Base-by-base conservation (phyloP, 2,329 filamentous ascomycete genomes). In the Herpotrichia juniperi region DNA sequence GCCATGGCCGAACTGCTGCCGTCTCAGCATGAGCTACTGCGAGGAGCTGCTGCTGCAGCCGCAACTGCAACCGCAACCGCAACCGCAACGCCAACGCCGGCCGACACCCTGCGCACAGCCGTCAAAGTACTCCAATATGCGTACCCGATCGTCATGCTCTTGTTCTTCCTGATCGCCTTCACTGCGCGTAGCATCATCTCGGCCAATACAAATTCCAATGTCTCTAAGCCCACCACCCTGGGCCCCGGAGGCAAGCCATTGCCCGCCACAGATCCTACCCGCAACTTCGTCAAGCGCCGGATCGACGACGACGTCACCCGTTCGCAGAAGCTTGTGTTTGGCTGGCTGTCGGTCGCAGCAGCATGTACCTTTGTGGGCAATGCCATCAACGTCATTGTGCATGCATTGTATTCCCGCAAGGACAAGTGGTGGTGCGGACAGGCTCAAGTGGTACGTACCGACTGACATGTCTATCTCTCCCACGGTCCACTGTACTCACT, bases 211-310 rank as follows among this genome's bases (percentile, higher is more conserved):
- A 74, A 72, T 67, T 77, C 76, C 61, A 76, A 78, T 56, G 73
- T 74, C 56, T 72, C 76, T 40, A 71, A 78, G 63, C 69, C 75
- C 35, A 71, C 76, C 53, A 82, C 83, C 59, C 86, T 82, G 47
- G 93, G 93, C n/a, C 92, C 93, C 1, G 93, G 91, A 50, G 93
- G 93, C 61, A 93, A 96, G 72, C 91, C 91, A 28, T 79, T 97
- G 48, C 92, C 91, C 53, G 89, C 86, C 69, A 85, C 74, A 67
- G 78, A 76, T 63, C 75, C 73, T 58, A 74, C 69, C 45, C 71
- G 62, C 64, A 67, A 73, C 65, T 63, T 68, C 51, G 67, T 79
- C 69, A 77, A 78, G 58, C 78, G 79, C 63, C 74, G 77, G 54
- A 71, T 71, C 46, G 71, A 75, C 57, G 76, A 75, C 54, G 81